Conservation (phyloP, 768 basidiomycete genomes). For the Polyporus arcularius region DNA sequence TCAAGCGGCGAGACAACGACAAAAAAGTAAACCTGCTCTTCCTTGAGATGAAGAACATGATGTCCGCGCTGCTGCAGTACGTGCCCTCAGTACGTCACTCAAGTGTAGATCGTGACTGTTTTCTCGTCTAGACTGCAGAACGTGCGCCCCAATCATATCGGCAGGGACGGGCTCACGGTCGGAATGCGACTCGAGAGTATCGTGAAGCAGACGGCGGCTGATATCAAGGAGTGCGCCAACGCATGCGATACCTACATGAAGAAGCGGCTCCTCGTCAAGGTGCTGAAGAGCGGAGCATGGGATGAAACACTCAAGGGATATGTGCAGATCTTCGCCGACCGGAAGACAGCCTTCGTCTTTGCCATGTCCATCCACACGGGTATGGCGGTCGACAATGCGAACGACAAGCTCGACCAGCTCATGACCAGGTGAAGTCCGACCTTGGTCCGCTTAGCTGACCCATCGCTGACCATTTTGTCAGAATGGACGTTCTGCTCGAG, state of each 20-base stretch:
- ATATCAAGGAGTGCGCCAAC: constrained; percentile 46
- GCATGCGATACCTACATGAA: constrained; percentile 45
- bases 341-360: constrained; percentile 37
- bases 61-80: constrained; percentile 47
- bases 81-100: constrained; percentile 13
- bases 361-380: constrained; percentile 40
- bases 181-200: constrained; percentile 34
- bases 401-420: background rate
- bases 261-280: constrained; percentile 43
- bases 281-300: constrained; percentile 37
- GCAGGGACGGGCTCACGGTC: constrained; percentile 34
- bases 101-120: background rate
- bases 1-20: constrained; percentile 53
- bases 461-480: background rate
- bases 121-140: background rate
- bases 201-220: constrained; percentile 35
- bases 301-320: constrained; percentile 39
- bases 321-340: constrained; percentile 35
- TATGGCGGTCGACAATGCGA: background rate
- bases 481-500: constrained; percentile 2
- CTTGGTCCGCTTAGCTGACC: background rate
- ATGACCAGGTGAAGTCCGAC: constrained; percentile 5
- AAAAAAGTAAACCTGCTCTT: constrained; percentile 48
- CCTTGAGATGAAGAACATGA: constrained; percentile 53
- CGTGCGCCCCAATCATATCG: constrained; percentile 12